A percentile compares a stretch with the other conserved stretches of the same genome.
Conservation (phyloP, 1,284 basidiomycete genomes). For the Ustilago sp. region DNA sequence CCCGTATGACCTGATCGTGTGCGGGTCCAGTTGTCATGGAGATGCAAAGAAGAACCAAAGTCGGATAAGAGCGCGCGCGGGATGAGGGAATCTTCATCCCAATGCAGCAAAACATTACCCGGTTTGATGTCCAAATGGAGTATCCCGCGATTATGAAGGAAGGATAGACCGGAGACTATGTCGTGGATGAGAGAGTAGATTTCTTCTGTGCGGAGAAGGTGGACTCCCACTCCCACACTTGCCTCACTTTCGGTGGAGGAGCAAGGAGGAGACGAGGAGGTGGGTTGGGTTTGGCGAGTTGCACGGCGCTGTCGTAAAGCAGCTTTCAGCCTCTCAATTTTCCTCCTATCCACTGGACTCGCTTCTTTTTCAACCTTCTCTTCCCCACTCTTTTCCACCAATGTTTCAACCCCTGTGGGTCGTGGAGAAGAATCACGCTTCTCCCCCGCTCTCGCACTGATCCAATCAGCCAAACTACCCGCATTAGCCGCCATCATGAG, state of each 20-base stretch:
- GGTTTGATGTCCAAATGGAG: constrained; percentile 92
- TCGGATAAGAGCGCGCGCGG: constrained; percentile 86
- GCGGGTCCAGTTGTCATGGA: constrained; percentile 59
- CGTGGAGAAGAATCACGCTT: background rate
- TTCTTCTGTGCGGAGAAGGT: constrained; percentile 64
- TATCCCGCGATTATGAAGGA: constrained; percentile 71
- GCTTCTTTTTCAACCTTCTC: background rate
- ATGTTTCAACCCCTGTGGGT: background rate
- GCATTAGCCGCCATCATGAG: constrained; percentile 69
- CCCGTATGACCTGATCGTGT: constrained; percentile 84
- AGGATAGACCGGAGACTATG: constrained; percentile 61
- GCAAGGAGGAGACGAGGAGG: background rate
- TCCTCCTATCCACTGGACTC: constrained; percentile 13
- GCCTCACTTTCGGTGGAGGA: background rate
- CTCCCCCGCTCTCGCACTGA: constrained; percentile 50
- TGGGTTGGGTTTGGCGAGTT: constrained; percentile 1
- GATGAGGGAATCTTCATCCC: constrained; percentile 87
- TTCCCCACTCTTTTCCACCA: background rate
- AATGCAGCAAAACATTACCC: constrained; percentile 89
- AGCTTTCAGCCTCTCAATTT: constrained; percentile 49
- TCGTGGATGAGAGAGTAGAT: constrained; percentile 59
- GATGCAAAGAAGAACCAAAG: constrained; percentile 82
- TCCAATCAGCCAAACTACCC: constrained; percentile 66
- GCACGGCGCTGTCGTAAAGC: constrained; percentile 49
- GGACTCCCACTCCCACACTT: constrained; percentile 37